Base-by-base conservation (phyloP, 805 yeast genomes). In the Saccharomycopsis sp. region DNA sequence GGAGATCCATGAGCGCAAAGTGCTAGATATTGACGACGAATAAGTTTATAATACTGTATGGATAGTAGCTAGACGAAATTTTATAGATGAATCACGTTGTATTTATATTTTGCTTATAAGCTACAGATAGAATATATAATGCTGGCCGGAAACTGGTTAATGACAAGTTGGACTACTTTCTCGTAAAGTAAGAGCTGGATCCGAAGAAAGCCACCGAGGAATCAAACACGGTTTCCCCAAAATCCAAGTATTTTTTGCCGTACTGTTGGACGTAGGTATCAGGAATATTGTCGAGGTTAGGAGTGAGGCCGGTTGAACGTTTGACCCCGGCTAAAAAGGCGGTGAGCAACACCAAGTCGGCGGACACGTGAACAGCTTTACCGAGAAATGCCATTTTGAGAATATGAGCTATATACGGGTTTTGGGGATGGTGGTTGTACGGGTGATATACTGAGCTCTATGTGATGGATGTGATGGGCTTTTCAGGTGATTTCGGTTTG, bases 191-290 rank as follows among this genome's bases (percentile, higher is more conserved):
- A 18, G 81, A 79, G 1, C 96, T 87, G 4, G 85, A 76, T 48
- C 84, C 81, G 75, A 90, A 79, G 63, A 82, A 75, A 2, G 87
- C 85, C 9, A 87, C 85, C 20, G 86, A 75, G 57, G 81, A 79
- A 67, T 91, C 97, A 63, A 85, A 83, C 1, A 87, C 73, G 70
- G 83, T 82, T 67, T 94, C 99, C n/a, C 99, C 99, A 29, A 85
- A 68, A 55, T 83, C 87, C 62, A 94, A 77, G 68, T 91, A 94
- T 67, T 82, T 85, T 40, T 73, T 72, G 3, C 85, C 74, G 64
- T 83, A 83, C 44, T 74, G 72, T 62, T 76, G 77, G 3, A 80
- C 70, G 5, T 79, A 79, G 18, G 73, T 71, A 57, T 77, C 75
- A 12, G 72, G 71, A 18, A 83, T 65, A 0, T 70, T 51, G 12